Conservation (phyloP, 2,329 filamentous ascomycete genomes). For the Fusarium mangiferae region DNA sequence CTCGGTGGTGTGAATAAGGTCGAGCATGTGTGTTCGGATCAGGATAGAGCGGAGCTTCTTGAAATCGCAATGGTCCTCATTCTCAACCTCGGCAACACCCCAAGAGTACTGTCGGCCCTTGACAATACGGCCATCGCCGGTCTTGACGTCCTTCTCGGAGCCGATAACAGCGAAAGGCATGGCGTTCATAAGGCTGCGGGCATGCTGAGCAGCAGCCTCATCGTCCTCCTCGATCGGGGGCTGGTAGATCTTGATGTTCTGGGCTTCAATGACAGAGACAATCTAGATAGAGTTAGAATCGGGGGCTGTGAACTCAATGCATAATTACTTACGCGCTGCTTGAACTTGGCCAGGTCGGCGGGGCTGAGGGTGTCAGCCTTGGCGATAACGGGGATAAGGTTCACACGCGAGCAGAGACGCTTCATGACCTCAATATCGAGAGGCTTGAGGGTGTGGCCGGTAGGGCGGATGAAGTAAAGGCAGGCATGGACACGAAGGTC, state of each 20-base stretch:
- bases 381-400: constrained; percentile 97
- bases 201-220: constrained; percentile 93
- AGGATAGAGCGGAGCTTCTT: constrained; percentile 99
- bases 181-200: constrained; percentile 91
- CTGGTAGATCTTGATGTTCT: constrained; percentile 99
- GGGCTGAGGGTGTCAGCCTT: constrained; percentile 99
- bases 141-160: constrained; percentile 99
- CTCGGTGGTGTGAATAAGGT: constrained; percentile 99
- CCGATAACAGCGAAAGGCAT: constrained; percentile 99
- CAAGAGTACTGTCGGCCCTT: constrained; percentile 99
- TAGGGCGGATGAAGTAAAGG: constrained; percentile 98
- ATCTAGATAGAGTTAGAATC: constrained; percentile 67
- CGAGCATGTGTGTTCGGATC: constrained; percentile 99
- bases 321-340: constrained; percentile 78
- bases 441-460: constrained; percentile 97
- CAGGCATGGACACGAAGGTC: constrained; percentile 98
- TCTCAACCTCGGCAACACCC: constrained; percentile 99
- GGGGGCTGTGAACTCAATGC: background rate
- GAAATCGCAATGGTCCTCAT: constrained; percentile 99
- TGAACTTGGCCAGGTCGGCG: constrained; percentile 90
- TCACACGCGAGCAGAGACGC: constrained; percentile 96
- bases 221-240: constrained; percentile 98
- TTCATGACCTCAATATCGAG: constrained; percentile 99
- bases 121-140: constrained; percentile 92
- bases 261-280: constrained; percentile 92